phyloP scores from a whole-genome alignment of 306 rosid genomes.

The Malus domestica region ASM211411v1 NC_041800.1:29172733-29173232 shows the following conservation, averaged over 20 bases:
- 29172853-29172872: not conserved
- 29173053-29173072: constrained; percentile 61
- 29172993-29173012: constrained; percentile 61
- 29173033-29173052: constrained; percentile 38
- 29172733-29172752: too few relatives aligned
- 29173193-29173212: too few relatives aligned
- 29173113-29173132: not conserved
- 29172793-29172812: too few relatives aligned
- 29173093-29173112: constrained; percentile 58
- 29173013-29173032: constrained; percentile 50
- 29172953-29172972: not conserved
- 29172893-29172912: not conserved
- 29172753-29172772: too few relatives aligned
- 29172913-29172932: not conserved
- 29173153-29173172: not conserved
- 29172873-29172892: not conserved
- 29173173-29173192: too few relatives aligned
- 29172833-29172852: not conserved
- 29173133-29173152: rapidly evolving
- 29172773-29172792: too few relatives aligned
- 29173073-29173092: constrained; percentile 57
- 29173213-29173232: too few relatives aligned
- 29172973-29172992: not conserved
- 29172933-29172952: too few relatives aligned
- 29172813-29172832: too few relatives aligned